These are phyloP conservation scores for Micromonas pusilla DNA, from an alignment of 139 green algal species.

Conservation along the genomic window DNA sequence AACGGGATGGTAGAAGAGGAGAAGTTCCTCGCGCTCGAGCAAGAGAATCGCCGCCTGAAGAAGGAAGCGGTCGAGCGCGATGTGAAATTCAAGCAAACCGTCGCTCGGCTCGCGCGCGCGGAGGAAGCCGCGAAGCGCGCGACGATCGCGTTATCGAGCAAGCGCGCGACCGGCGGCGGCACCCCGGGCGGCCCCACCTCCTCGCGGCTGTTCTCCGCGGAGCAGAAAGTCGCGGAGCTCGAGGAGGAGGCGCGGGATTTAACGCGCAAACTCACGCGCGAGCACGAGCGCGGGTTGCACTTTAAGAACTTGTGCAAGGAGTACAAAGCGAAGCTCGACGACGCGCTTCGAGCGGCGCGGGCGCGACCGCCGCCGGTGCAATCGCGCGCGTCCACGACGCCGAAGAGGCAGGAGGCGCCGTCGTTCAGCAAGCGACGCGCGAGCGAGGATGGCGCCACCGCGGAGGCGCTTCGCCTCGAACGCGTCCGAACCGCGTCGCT, in stretches of 20 bases:
- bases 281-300: conserved; percentile 13
- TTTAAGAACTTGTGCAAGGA: conserved; percentile 17
- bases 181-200: neutral
- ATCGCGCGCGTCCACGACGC: no score
- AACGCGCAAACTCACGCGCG: neutral
- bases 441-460: no score
- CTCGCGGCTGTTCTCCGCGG: neutral
- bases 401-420: no score
- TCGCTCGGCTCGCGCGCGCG: neutral
- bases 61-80: neutral
- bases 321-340: conserved; percentile 6
- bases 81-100: neutral
- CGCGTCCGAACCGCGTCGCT: neutral
- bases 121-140: conserved; percentile 23
- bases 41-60: conserved; percentile 11
- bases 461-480: neutral
- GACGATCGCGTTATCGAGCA: neutral
- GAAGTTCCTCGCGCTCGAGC: neutral
- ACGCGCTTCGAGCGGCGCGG: neutral
- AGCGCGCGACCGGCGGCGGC: neutral
- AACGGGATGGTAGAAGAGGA: neutral
- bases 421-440: no score
- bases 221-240: neutral
- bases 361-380: no score
- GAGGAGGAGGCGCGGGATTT: neutral